Percentiles rank a stretch among this genome's conserved stretches.
Evolutionary conservation across 2,329 filamentous ascomycete genomes (phyloP).

Genomic region (Aspergillus pseudotamarii): DNA sequence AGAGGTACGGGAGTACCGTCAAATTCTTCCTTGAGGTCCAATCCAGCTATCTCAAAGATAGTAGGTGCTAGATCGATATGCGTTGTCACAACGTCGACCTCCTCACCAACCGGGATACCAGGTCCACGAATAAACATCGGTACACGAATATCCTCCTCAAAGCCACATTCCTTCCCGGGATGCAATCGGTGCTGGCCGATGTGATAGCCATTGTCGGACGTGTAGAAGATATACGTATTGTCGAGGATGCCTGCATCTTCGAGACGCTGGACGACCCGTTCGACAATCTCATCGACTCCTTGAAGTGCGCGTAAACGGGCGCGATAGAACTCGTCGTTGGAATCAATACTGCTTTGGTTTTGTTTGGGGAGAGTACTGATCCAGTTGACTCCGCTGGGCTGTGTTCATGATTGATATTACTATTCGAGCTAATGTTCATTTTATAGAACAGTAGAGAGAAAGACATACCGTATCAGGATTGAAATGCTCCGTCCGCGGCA

Average conservation of each 20-base stretch:
- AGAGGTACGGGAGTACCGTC: conserved; percentile 58
- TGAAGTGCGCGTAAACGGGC: conserved; percentile 51
- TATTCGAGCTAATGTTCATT: neutral
- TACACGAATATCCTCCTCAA: conserved; percentile 60
- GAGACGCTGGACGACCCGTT: conserved; percentile 42
- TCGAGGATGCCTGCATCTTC: conserved; percentile 43
- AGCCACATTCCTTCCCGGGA: conserved; percentile 59
- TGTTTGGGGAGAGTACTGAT: conserved; percentile 44
- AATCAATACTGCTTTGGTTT: conserved; percentile 48
- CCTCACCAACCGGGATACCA: conserved; percentile 47
- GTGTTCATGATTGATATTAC: neutral
- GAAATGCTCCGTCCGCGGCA: conserved; percentile 65
- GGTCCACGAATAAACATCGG: conserved; percentile 62
- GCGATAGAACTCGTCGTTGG: conserved; percentile 54
- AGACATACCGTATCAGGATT: conserved; percentile 59
- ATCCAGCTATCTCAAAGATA: conserved; percentile 48
- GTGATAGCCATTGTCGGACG: conserved; percentile 62
- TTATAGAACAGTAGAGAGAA: too few species aligned
- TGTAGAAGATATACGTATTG: conserved; percentile 60
- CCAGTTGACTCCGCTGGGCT: conserved; percentile 48
- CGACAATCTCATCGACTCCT: conserved; percentile 56
- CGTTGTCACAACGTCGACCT: conserved; percentile 53
- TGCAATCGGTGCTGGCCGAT: conserved; percentile 59
- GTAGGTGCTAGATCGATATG: conserved; percentile 67
- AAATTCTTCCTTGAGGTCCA: conserved; percentile 50